phyloP scores from a whole-genome alignment of 768 basidiomycete species.

The Neoboletus subvelutipes region DNA sequence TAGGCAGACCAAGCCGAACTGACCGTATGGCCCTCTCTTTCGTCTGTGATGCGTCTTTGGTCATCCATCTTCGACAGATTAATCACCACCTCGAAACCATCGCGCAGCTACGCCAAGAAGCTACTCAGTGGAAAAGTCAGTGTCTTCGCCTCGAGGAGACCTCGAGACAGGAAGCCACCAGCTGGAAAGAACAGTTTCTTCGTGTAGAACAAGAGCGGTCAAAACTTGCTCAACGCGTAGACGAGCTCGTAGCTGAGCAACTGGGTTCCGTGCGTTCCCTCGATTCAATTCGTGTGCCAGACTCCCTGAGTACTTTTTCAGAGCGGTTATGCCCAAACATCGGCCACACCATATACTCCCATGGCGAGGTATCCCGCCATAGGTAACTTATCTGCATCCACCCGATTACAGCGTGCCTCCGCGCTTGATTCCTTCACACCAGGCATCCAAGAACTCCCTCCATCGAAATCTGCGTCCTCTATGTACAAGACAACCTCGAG shows the following conservation, averaged over 20 bases:
- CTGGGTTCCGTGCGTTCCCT: slow-evolving; percentile 39
- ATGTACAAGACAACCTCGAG: slow-evolving; percentile 24
- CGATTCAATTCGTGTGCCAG: background rate
- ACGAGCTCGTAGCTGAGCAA: slow-evolving; percentile 56
- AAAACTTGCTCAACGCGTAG: slow-evolving; percentile 53
- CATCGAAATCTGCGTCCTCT: slow-evolving; percentile 31
- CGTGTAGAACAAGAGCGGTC: slow-evolving; percentile 71
- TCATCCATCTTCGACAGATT: slow-evolving; percentile 39
- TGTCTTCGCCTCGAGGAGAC: slow-evolving; percentile 46
- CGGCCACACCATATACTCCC: slow-evolving; percentile 35
- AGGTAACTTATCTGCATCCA: slow-evolving; percentile 31
- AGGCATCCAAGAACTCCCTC: slow-evolving; percentile 31
- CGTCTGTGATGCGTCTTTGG: background rate
- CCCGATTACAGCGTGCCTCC: slow-evolving; percentile 19
- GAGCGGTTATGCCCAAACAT: slow-evolving; percentile 15
- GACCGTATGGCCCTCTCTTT: slow-evolving; percentile 40
- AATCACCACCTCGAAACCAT: slow-evolving; percentile 61
- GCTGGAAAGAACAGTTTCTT: slow-evolving; percentile 80
- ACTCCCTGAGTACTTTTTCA: slow-evolving; percentile 7
- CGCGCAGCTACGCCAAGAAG: slow-evolving; percentile 60
- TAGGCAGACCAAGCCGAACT: slow-evolving; percentile 57
- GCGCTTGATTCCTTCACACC: slow-evolving; percentile 21
- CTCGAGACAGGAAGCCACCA: slow-evolving; percentile 49
- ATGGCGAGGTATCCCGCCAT: slow-evolving; percentile 24
- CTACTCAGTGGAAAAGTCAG: slow-evolving; percentile 73